These are phyloP conservation scores for Penium margaritaceum DNA, from an alignment of 139 green algal species.

Conservation along the genomic window DNA sequence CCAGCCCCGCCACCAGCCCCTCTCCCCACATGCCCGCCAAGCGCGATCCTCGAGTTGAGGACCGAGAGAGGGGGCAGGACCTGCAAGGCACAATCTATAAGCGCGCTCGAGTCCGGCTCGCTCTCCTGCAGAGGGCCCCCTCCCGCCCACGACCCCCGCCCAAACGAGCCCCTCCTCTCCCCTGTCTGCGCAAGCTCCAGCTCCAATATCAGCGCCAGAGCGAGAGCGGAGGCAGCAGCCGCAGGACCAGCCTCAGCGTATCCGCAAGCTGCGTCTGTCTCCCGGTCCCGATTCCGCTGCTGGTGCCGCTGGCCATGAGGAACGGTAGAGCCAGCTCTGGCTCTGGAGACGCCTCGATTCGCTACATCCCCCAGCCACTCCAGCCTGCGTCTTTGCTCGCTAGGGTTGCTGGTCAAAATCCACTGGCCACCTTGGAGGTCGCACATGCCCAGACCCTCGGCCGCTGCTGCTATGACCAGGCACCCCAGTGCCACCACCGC, in stretches of 20 bases:
- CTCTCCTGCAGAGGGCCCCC: too few species aligned
- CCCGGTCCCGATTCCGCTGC: too few species aligned
- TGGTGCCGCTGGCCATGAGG: too few species aligned
- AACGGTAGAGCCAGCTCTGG: too few species aligned
- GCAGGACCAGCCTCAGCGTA: too few species aligned
- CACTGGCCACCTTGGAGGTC: conserved; percentile 23
- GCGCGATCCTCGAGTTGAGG: background rate
- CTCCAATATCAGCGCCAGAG: conserved; percentile 16
- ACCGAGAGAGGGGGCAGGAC: background rate
- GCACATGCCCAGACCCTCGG: conserved; percentile 6
- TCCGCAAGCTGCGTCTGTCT: too few species aligned
- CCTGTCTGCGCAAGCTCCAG: conserved; percentile 26
- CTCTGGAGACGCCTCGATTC: too few species aligned
- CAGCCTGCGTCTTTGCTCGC: conserved; percentile 9
- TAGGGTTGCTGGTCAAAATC: conserved; percentile 3
- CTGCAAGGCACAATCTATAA: background rate
- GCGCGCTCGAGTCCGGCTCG: too few species aligned
- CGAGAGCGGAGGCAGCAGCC: too few species aligned
- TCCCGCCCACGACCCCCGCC: conserved; percentile 18
- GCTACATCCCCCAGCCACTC: too few species aligned
- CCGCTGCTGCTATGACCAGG: conserved; percentile 20
- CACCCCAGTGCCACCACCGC: conserved; percentile 10
- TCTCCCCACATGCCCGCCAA: background rate
- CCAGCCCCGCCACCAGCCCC: background rate
- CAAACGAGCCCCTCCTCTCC: conserved; percentile 28